A percentile compares a stretch with the other conserved stretches of the same genome.
These are phyloP conservation scores for Castanea mollissima DNA, from an alignment of 306 rosid genomes.

Conservation along the genomic window DNA sequence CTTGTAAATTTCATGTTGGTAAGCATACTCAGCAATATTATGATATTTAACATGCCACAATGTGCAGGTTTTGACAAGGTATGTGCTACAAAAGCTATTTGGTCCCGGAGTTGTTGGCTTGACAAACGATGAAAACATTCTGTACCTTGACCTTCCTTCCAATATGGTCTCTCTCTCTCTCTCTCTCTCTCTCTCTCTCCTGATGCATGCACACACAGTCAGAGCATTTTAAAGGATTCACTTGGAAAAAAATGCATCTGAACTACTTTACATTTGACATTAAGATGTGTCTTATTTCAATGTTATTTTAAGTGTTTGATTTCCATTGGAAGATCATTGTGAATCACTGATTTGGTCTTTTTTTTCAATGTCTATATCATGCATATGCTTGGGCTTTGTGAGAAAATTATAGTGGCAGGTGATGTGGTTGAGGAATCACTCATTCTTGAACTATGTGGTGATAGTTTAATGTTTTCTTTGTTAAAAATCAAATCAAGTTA, in stretches of 20 bases:
- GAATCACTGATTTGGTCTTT: not conserved
- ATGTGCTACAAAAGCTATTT: constrained; percentile 68
- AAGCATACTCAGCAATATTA: not conserved
- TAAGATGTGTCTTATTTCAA: not conserved
- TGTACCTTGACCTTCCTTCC: constrained; percentile 88
- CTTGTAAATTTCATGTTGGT: constrained; percentile 1
- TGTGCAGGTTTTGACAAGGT: constrained; percentile 74
- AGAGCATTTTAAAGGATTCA: not conserved
- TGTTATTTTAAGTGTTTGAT: not conserved
- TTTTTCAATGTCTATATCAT: not conserved
- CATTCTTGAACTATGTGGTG: not conserved
- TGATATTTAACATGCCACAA: constrained; percentile 11
- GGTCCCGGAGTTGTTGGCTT: constrained; percentile 58
- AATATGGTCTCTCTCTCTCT: constrained; percentile 61
- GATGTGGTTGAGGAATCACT: not conserved
- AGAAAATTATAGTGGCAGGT: not conserved
- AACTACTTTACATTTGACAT: not conserved
- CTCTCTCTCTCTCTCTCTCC: not conserved
- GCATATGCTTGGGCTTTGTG: not conserved
- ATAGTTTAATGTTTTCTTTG: no score
- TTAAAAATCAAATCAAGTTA: no score
- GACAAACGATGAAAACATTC: constrained; percentile 52
- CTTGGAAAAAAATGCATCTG: not conserved
- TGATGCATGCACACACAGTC: not conserved
- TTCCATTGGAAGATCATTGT: not conserved